phyloP scores from a whole-genome alignment of 148 eudicot genomes.

The Rheum nobile region DNA sequence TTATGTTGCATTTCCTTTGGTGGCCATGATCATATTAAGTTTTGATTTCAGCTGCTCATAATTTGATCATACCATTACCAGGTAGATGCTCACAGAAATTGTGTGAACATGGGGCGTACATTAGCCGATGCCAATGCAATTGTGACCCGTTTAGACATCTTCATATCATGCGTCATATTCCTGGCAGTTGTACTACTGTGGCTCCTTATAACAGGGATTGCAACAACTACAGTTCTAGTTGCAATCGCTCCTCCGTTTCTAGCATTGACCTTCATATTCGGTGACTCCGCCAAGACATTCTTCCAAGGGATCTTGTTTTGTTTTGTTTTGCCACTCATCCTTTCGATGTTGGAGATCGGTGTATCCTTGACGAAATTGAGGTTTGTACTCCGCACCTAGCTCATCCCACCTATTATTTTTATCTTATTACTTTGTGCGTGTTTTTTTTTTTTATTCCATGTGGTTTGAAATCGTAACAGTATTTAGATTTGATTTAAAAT shows the following conservation, averaged over 20 bases:
- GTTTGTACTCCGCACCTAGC: background rate
- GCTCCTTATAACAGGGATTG: background rate
- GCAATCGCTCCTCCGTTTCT: background rate
- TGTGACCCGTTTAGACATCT: background rate
- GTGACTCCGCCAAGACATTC: background rate
- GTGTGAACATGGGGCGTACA: background rate
- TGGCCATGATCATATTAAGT: no score
- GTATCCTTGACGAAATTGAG: background rate
- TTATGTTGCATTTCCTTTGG: no score
- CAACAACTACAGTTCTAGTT: background rate
- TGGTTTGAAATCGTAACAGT: no score
- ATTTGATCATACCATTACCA: background rate
- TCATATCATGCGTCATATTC: background rate
- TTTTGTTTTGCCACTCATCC: background rate
- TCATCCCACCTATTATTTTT: background rate
- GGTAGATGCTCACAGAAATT: background rate
- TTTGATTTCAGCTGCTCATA: no score
- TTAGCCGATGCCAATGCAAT: background rate
- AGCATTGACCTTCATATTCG: background rate
- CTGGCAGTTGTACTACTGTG: background rate
- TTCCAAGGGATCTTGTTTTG: background rate
- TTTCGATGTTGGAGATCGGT: background rate
- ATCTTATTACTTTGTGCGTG: background rate
- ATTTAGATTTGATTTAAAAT: no score
- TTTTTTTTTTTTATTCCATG: no score